Evolutionary conservation across 1,284 basidiomycete genomes (phyloP).

Genomic region (Nidula niveotomentosa): DNA sequence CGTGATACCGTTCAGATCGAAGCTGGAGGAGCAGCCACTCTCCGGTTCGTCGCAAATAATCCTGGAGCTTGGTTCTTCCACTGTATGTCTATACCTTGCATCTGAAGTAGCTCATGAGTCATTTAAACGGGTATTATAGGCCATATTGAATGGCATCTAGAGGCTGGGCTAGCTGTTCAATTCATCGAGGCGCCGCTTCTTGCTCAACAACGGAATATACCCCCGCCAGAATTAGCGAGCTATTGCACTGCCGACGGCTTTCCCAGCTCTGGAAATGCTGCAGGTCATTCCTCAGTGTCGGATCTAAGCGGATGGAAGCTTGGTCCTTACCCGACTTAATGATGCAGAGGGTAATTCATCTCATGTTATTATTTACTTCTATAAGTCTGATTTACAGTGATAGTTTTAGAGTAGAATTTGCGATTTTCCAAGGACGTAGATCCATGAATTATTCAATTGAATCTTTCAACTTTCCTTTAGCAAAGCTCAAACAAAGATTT

Average conservation of each 20-base stretch:
- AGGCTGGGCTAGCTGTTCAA: conserved; percentile 75
- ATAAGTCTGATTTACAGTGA: too few relatives aligned
- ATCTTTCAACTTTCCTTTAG: too few relatives aligned
- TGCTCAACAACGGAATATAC: conserved; percentile 44
- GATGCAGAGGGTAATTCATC: too few relatives aligned
- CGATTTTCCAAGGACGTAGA: neutral
- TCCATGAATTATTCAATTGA: neutral
- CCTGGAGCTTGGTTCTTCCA: conserved; percentile 85
- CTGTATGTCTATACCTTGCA: conserved; percentile 42
- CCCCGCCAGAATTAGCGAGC: conserved; percentile 59
- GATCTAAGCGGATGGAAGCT: conserved; percentile 62
- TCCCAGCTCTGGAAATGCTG: conserved; percentile 77
- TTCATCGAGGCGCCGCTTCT: conserved; percentile 76
- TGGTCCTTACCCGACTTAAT: conserved; percentile 55
- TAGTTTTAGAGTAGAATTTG: neutral
- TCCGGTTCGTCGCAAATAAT: conserved; percentile 77
- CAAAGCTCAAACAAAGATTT: too few relatives aligned
- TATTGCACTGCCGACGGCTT: conserved; percentile 70
- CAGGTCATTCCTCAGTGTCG: conserved; percentile 61
- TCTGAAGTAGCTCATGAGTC: neutral
- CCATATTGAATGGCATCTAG: conserved; percentile 83
- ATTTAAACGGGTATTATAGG: conserved; percentile 35
- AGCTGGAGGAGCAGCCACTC: conserved; percentile 55
- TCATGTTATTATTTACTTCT: too few relatives aligned
- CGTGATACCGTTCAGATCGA: conserved; percentile 79